These are phyloP conservation scores for Fusarium protoensiforme DNA, from an alignment of 2,329 filamentous ascomycete genomes.

Conservation along the genomic window DNA sequence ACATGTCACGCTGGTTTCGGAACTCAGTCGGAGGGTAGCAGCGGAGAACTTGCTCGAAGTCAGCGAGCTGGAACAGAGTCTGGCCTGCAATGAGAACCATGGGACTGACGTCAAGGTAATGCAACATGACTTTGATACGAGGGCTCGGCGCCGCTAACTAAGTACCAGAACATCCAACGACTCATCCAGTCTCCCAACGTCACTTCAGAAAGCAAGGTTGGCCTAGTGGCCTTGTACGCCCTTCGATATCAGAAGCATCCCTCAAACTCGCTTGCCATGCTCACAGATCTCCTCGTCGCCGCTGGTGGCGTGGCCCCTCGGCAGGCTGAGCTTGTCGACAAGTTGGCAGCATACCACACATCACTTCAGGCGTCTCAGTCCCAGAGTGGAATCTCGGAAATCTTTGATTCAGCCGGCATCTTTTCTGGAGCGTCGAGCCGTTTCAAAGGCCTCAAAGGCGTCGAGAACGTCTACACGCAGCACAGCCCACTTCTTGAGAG, in stretches of 20 bases:
- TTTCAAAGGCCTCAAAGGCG: conserved; percentile 94
- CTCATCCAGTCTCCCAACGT: conserved; percentile 85
- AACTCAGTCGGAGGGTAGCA: conserved; percentile 88
- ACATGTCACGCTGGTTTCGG: conserved; percentile 94
- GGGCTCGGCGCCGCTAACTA: conserved; percentile 34
- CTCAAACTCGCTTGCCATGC: conserved; percentile 83
- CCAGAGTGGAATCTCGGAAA: conserved; percentile 84
- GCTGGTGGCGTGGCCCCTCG: conserved; percentile 83
- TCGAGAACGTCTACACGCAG: conserved; percentile 99
- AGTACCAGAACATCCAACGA: conserved; percentile 77
- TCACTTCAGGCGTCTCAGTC: conserved; percentile 83
- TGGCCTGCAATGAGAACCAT: conserved; percentile 98
- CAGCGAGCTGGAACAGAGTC: conserved; percentile 94
- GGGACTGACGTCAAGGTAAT: conserved; percentile 86
- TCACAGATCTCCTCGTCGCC: conserved; percentile 86
- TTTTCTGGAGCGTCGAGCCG: conserved; percentile 89
- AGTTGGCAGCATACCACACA: conserved; percentile 85
- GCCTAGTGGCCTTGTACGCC: conserved; percentile 93
- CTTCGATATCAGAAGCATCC: conserved; percentile 90
- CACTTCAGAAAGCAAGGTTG: conserved; percentile 84
- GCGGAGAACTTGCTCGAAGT: conserved; percentile 92
- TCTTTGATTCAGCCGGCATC: conserved; percentile 92
- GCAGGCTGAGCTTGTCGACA: conserved; percentile 81
- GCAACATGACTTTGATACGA: conserved; percentile 56
- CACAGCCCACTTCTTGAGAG: conserved; percentile 89